These are phyloP conservation scores for Mucor saturninus DNA, from an alignment of 371 early-diverging fungal genomes.

Conservation along the genomic window DNA sequence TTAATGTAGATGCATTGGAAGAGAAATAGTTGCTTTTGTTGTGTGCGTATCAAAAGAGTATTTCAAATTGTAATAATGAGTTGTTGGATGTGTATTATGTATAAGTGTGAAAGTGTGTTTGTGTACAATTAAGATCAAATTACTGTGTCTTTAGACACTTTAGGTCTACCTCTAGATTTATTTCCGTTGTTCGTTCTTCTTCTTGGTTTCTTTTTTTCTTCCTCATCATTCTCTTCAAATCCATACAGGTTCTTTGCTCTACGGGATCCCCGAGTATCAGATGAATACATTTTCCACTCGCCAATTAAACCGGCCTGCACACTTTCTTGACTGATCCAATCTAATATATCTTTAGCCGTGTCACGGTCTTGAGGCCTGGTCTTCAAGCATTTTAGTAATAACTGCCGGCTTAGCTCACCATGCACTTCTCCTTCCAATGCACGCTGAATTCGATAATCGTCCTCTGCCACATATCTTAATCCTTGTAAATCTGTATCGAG, in stretches of 20 bases:
- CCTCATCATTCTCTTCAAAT: constrained; percentile 32
- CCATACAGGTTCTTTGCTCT: constrained; percentile 41
- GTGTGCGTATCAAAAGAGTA: no score
- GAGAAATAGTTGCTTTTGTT: no score
- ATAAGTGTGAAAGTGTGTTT: neutral
- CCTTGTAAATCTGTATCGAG: constrained; percentile 69
- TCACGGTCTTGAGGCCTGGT: constrained; percentile 57
- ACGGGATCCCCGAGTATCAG: constrained; percentile 44
- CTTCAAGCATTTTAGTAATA: constrained; percentile 56
- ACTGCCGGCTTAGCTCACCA: constrained; percentile 53
- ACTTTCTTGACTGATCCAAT: constrained; percentile 47
- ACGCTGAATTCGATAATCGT: constrained; percentile 60
- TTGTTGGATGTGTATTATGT: neutral
- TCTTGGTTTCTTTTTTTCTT: constrained; percentile 30
- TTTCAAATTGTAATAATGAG: neutral
- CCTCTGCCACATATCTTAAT: constrained; percentile 63
- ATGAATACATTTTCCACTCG: constrained; percentile 58
- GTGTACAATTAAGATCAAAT: constrained; percentile 6
- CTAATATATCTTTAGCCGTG: constrained; percentile 49
- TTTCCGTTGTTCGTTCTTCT: constrained; percentile 10
- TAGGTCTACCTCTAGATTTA: constrained; percentile 28
- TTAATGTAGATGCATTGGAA: no score
- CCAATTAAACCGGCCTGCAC: constrained; percentile 39
- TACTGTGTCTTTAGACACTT: constrained; percentile 15
- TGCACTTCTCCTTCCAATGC: constrained; percentile 59